These are phyloP conservation scores for Fraxinus angustifolia DNA, from an alignment of 305 asterid genomes.

Conservation along the genomic window DNA sequence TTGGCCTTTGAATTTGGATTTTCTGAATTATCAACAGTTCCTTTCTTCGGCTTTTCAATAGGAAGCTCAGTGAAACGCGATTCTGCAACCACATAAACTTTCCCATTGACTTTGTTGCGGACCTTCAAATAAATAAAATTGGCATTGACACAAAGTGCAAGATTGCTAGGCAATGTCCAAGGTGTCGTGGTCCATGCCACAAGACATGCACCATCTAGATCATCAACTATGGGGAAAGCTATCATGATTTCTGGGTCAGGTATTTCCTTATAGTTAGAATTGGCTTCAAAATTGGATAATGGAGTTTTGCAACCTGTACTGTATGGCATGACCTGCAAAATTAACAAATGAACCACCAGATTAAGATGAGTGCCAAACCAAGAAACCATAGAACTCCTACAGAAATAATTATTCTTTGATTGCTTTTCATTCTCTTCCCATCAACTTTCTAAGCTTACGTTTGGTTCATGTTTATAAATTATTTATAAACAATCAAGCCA, in stretches of 20 bases:
- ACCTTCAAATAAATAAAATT: conserved; percentile 70
- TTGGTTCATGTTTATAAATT: not conserved
- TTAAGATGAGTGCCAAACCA: conserved; percentile 11
- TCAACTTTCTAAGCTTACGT: not conserved
- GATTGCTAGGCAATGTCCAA: conserved; percentile 94
- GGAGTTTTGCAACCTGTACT: conserved; percentile 97
- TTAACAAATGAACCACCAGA: conserved; percentile 9
- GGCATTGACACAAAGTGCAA: conserved; percentile 90
- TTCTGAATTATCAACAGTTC: conserved; percentile 32
- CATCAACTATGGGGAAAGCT: conserved; percentile 73
- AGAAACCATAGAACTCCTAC: conserved; percentile 3
- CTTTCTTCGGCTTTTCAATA: conserved; percentile 71
- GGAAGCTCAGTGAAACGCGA: conserved; percentile 85
- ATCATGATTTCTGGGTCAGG: conserved; percentile 93
- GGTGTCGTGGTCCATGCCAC: conserved; percentile 99
- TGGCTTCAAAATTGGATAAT: conserved; percentile 88
- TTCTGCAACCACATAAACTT: conserved; percentile 79
- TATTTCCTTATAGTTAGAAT: conserved; percentile 80
- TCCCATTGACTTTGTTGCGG: conserved; percentile 72
- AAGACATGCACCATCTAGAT: conserved; percentile 67
- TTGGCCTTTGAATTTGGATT: conserved; percentile 54
- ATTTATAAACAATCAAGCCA: not conserved
- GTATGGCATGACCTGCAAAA: conserved; percentile 91
- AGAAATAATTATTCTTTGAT: not conserved
- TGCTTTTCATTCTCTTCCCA: not conserved